Percentiles rank a stretch among this genome's conserved stretches.
Evolutionary conservation across 164 flowering plant species (phyloP).

Genomic region (Sextonia rubra): DNA sequence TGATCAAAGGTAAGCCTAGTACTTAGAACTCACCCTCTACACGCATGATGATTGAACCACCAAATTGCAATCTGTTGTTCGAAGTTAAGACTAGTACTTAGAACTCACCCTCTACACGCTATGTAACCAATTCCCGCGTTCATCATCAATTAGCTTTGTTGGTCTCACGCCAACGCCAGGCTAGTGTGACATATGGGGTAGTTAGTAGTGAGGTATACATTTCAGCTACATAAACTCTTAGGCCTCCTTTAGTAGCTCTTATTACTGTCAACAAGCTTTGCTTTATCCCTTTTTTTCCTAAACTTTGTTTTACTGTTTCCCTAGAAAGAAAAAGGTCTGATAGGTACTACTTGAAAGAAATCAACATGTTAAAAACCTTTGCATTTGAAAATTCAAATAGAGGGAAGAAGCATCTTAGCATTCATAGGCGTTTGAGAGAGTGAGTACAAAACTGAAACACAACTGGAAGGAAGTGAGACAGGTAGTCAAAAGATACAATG

Average conservation of each 20-base stretch:
- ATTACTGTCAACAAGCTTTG: neutral
- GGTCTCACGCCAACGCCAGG: neutral
- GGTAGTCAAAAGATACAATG: no score
- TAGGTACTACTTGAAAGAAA: neutral
- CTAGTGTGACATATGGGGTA: constrained; percentile 4
- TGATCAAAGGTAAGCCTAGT: neutral
- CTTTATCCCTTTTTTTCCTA: neutral
- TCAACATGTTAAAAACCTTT: neutral
- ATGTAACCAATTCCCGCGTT: neutral
- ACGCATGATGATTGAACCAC: neutral
- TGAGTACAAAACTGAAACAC: neutral
- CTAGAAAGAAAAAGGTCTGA: neutral
- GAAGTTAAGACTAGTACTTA: neutral
- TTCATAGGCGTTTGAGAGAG: neutral
- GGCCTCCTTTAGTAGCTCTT: neutral
- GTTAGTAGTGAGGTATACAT: neutral
- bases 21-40: neutral
- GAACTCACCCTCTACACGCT: neutral
- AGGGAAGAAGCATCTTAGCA: neutral
- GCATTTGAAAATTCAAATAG: neutral
- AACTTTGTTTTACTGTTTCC: neutral
- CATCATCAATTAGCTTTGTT: neutral
- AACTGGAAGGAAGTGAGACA: neutral
- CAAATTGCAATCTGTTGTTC: neutral
- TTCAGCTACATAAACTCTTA: neutral